Conservation (phyloP, 2,329 filamentous ascomycete species). For the Teratosphaeria epicoccoides region DNA sequence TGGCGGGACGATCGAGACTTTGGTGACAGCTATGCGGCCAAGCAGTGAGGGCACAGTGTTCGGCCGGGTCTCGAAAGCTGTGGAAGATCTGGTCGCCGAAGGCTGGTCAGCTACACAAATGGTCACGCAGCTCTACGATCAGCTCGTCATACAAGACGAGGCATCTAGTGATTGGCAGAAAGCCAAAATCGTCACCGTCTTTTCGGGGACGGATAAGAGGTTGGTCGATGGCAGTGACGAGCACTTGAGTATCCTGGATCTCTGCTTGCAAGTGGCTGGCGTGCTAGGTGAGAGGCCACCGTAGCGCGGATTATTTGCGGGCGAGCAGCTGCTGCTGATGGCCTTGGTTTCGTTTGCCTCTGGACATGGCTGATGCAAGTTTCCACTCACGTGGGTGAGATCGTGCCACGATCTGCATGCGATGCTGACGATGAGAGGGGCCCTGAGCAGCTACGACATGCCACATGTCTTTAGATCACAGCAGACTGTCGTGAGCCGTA, state of each 20-base stretch:
- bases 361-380: background rate
- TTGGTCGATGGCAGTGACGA: constrained; percentile 92
- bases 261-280: constrained; percentile 59
- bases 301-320: background rate
- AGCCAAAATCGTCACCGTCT: constrained; percentile 67
- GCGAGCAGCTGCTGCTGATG: background rate
- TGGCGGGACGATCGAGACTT: constrained; percentile 54
- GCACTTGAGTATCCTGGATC: constrained; percentile 79
- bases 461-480: background rate
- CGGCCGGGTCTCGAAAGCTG: constrained; percentile 61
- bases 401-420: background rate
- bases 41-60: constrained; percentile 51
- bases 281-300: constrained; percentile 7
- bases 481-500: background rate
- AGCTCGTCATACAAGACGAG: constrained; percentile 67
- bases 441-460: background rate
- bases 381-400: background rate
- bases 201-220: constrained; percentile 90
- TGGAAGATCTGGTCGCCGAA: constrained; percentile 87
- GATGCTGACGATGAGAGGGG: background rate
- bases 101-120: constrained; percentile 94
- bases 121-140: constrained; percentile 73
- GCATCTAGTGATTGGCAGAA: constrained; percentile 75
- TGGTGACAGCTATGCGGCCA: constrained; percentile 62
- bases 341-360: background rate